phyloP scores from a whole-genome alignment of 2,329 filamentous ascomycete genomes.

The Teratosphaeria zuluensis region DNA sequence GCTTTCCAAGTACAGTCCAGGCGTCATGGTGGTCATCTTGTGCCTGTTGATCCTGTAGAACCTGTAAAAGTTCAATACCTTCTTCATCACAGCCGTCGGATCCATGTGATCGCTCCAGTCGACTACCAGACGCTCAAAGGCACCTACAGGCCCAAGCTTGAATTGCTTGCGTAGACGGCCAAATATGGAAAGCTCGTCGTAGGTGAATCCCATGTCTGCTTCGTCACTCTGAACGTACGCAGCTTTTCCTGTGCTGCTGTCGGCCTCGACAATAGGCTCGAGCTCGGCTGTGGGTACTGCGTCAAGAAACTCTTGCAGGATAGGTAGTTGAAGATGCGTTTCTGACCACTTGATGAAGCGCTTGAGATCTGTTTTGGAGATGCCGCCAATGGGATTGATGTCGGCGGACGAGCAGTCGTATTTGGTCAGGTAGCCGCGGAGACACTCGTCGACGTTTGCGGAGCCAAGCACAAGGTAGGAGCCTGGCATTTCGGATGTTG shows the following conservation, averaged over 20 bases:
- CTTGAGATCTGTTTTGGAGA: constrained; percentile 60
- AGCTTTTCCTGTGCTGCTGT: neutral
- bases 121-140: constrained; percentile 44
- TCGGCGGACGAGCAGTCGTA: constrained; percentile 51
- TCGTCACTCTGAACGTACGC: constrained; percentile 50
- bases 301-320: constrained; percentile 56
- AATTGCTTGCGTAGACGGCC: constrained; percentile 46
- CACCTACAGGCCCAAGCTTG: constrained; percentile 46
- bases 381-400: constrained; percentile 54
- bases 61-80: constrained; percentile 40
- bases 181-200: constrained; percentile 45
- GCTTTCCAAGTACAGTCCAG: constrained; percentile 43
- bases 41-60: constrained; percentile 57
- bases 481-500: constrained; percentile 37
- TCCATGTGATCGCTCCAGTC: constrained; percentile 35
- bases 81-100: constrained; percentile 25
- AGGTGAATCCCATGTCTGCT: constrained; percentile 45
- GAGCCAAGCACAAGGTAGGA: constrained; percentile 56
- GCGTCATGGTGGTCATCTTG: constrained; percentile 54
- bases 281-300: constrained; percentile 42
- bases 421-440: constrained; percentile 58
- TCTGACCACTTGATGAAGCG: constrained; percentile 59
- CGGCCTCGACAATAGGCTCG: constrained; percentile 53
- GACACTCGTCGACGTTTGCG: constrained; percentile 54
- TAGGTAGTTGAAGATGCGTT: constrained; percentile 50